Evolutionary conservation across 1,284 basidiomycete genomes (phyloP).

Genomic region (Pseudozyma tsukubaensis): DNA sequence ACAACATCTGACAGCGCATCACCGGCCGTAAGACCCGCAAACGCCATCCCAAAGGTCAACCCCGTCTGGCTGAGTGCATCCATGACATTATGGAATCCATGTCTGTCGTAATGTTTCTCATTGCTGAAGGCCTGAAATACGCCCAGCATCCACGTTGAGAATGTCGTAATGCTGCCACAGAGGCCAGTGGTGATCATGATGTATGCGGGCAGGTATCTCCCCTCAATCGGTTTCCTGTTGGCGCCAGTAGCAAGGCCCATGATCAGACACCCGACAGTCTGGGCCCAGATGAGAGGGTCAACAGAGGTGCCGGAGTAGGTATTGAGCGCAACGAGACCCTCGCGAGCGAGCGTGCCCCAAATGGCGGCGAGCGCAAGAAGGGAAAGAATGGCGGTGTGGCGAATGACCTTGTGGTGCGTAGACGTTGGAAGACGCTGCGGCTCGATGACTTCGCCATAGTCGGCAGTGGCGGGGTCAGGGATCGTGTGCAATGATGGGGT

Average conservation of each 20-base stretch:
- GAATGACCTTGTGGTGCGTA: constrained; percentile 16
- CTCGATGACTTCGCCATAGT: too few species aligned
- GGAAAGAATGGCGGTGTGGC: constrained; percentile 56
- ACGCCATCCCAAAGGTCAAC: constrained; percentile 57
- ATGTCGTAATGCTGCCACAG: constrained; percentile 95
- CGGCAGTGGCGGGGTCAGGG: too few species aligned
- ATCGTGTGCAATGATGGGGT: too few species aligned
- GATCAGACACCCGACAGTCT: constrained; percentile 87
- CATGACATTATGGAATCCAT: constrained; percentile 79
- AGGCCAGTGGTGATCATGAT: constrained; percentile 91
- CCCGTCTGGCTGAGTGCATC: constrained; percentile 63
- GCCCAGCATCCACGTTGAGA: constrained; percentile 93
- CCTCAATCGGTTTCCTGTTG: constrained; percentile 52
- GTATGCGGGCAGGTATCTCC: constrained; percentile 74
- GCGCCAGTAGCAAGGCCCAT: constrained; percentile 74
- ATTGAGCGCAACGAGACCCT: constrained; percentile 69
- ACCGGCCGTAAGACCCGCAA: constrained; percentile 49
- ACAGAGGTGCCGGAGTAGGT: constrained; percentile 81
- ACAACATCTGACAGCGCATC: constrained; percentile 33
- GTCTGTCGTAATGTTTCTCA: constrained; percentile 73
- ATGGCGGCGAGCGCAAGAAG: constrained; percentile 68
- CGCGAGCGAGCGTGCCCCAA: constrained; percentile 69
- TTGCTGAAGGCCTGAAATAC: constrained; percentile 89
- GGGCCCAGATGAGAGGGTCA: constrained; percentile 86
- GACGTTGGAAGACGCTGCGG: constrained; percentile 1